Base-by-base conservation (phyloP, 257 asterid genomes). In the Solanum etuberosum region DNA sequence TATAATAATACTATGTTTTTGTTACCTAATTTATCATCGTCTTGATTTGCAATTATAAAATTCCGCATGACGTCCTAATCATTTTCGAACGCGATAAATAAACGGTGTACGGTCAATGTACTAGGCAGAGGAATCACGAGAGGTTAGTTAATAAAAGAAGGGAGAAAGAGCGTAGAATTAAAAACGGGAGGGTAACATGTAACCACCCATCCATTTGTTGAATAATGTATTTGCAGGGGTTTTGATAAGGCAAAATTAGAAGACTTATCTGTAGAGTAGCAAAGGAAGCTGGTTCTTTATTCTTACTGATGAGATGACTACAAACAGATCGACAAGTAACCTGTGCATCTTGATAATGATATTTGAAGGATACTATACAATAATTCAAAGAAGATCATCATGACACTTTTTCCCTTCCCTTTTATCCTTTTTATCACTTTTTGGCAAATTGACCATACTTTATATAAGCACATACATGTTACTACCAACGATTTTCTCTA, bases 181-280 rank as follows among this genome's bases (percentile, higher is more conserved):
- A 89, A 85, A 91, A 92, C 82, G 91, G 90, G 92, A 54, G 92
- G 88, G 91, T 90, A 71, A 23, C 72, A 67, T 65, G 85, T 68
- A 91, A 87, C 90, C 40, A 85, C 92, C 86, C 82, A 89, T 86
- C 90, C 61, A 71, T 87, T 83, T 88, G 23, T 57, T 43, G 86
- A 91, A 84, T 46, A 72, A 72, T 21, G 73, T 35, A 85, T 84
- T 65, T 72, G 29, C 42, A 27, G 42, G 27, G 18, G 29, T 27
- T 81, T 46, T 81, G 31, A 81, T 81, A 81, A 81, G 43, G 7
- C 35, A 76, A 76, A 40, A 40, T 38, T 40, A 76, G n/a, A n/a
- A 6, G 8, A 3, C 51, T 35, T 73, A 35, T 72, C 48, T 35
- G 48, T 34, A 21, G 9, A 72, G 16, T 34, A 27, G 9, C 15